Conservation (phyloP, 352 stramenopile species). For the Phytophthora parvispora region DNA sequence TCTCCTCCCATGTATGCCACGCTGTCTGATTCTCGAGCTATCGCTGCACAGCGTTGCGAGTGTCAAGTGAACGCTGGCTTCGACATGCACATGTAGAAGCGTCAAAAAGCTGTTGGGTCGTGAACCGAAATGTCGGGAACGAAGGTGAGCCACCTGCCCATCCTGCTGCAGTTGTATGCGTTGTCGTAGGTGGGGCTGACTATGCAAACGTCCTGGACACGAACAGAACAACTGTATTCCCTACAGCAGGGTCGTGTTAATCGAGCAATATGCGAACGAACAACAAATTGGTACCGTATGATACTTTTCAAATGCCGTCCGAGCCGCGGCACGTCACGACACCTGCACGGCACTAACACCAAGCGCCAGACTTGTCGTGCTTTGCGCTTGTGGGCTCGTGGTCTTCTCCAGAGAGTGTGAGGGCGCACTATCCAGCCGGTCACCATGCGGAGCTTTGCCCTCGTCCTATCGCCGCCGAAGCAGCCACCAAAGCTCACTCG, state of each 20-base stretch:
- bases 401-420: conserved; percentile 24
- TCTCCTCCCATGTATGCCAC: not conserved
- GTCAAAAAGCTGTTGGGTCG: conserved; percentile 27
- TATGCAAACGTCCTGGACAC: conserved; percentile 5
- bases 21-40: conserved; percentile 20
- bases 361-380: conserved; percentile 37
- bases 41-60: conserved; percentile 15
- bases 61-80: conserved; percentile 13
- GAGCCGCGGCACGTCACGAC: conserved; percentile 8
- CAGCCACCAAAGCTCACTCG: conserved; percentile 19
- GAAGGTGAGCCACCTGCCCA: conserved; percentile 19
- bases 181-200: not conserved
- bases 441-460: conserved; percentile 21
- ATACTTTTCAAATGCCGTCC: not conserved
- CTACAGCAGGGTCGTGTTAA: conserved; percentile 13
- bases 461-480: conserved; percentile 30
- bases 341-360: conserved; percentile 27
- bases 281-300: conserved; percentile 5
- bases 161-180: conserved; percentile 23
- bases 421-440: conserved; percentile 24
- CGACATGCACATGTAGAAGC: conserved; percentile 33
- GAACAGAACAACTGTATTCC: not conserved
- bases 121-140: conserved; percentile 23
- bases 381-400: conserved; percentile 37
- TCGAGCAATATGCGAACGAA: conserved; percentile 16